Base-by-base conservation (phyloP, 139 green algal genomes). In the Deuterostichococcus epilithicus region DNA sequence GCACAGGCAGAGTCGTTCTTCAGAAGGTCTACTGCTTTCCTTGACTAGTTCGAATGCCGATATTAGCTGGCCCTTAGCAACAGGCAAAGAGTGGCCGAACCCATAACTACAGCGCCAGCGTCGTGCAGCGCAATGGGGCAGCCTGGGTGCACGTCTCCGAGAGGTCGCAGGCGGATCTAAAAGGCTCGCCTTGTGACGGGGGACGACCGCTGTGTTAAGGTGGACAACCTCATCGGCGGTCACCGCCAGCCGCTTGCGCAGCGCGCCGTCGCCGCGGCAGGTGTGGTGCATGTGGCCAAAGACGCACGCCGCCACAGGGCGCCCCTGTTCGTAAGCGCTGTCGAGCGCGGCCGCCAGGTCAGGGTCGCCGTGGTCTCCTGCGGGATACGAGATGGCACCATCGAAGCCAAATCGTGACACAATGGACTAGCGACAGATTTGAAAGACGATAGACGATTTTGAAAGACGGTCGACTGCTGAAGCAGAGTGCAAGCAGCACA, bases 231-330 rank as follows among this genome's bases (percentile, higher is more conserved):
- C 78, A 26, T 68, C 78, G n/a, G 38, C 1, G 1, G 66, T 34
- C 22, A 87, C 83, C 8, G 87, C 70, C 6, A 52, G 30, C 3
- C 83, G 80, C 82, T 87, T 88, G 47, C 79, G 78, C 0, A 83
- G 76, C 10, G 63, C 23, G 35, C 74, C 78, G 68, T 60, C 65
- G 47, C 82, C 78, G 78, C 13, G 10, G 52, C 52, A n/a, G 13
- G 18, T 74, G 68, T 90, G 81, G 80, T 94, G 90, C 90, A 94
- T 94, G 84, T 94, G 90, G 3, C 89, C 88, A 77, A 91, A 91
- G 8, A 90, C 70, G 68, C 92, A 79, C 36, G 90, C 80, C 8
- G 85, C 67, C 1, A 84, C 47, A 5, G 15, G 52, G 35, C 81
- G 60, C 25, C 86, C 78, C 25, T 73, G 70, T 23, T 33, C 42